Percentiles rank a stretch among this genome's conserved stretches.
Evolutionary conservation across 1,284 basidiomycete species (phyloP).

Genomic region (Retiboletus flavoniger): DNA sequence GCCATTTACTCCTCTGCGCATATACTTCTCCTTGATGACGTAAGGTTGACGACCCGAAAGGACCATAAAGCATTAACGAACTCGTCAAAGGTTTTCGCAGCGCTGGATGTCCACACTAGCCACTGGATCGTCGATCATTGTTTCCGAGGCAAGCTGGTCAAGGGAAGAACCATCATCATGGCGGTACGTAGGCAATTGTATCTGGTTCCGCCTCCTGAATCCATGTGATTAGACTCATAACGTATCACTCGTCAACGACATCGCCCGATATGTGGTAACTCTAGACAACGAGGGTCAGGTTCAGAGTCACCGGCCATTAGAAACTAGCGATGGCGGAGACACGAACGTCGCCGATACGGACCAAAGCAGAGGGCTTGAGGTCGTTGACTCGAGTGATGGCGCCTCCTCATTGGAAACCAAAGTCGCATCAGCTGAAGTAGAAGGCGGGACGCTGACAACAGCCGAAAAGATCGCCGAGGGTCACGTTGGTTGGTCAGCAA

Average conservation of each 20-base stretch:
- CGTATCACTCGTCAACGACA: slow-evolving; percentile 52
- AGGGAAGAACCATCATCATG: slow-evolving; percentile 68
- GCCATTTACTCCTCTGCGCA: slow-evolving; percentile 41
- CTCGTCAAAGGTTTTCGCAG: slow-evolving; percentile 24
- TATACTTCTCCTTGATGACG: slow-evolving; percentile 40
- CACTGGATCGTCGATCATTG: slow-evolving; percentile 78
- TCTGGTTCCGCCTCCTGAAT: neutral
- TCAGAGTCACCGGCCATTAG: slow-evolving; percentile 40
- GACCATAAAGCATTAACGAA: slow-evolving; percentile 30
- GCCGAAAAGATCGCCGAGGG: slow-evolving; percentile 64
- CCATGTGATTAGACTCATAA: slow-evolving; percentile 56
- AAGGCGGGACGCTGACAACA: slow-evolving; percentile 50
- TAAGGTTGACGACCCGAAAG: slow-evolving; percentile 22
- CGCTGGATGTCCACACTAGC: slow-evolving; percentile 53
- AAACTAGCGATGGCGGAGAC: neutral
- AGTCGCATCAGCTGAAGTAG: neutral
- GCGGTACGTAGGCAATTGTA: slow-evolving; percentile 45
- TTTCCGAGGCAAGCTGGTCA: slow-evolving; percentile 66
- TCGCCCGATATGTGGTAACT: slow-evolving; percentile 58
- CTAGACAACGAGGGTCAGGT: slow-evolving; percentile 49
- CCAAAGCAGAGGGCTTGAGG: neutral
- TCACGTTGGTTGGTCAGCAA: slow-evolving; percentile 48
- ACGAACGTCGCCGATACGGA: neutral
- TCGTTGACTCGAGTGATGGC: neutral
- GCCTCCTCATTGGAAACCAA: neutral